phyloP scores from a whole-genome alignment of 805 yeast species.

The Ogataea parapolymorpha region DNA sequence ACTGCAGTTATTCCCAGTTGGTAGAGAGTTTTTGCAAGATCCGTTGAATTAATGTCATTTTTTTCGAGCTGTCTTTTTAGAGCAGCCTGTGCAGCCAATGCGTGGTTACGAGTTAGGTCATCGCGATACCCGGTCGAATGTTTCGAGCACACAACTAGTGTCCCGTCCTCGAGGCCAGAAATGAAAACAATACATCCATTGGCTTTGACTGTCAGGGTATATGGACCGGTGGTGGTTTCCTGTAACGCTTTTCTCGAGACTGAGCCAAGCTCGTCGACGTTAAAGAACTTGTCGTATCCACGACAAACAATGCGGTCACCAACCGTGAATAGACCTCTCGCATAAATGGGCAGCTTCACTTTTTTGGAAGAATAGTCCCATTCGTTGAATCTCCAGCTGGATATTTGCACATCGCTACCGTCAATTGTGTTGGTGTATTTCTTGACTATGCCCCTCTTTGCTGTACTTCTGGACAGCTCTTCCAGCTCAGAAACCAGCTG shows the following conservation, averaged over 20 bases:
- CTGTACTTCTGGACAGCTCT: conserved; percentile 5
- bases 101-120: conserved; percentile 58
- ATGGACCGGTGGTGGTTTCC: conserved; percentile 67
- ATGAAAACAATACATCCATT: conserved; percentile 91
- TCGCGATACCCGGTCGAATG: conserved; percentile 70
- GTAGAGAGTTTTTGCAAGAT: conserved; percentile 56
- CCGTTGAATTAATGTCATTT: conserved; percentile 37
- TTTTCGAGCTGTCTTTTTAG: conserved; percentile 50
- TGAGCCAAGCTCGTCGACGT: conserved; percentile 56
- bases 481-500: conserved; percentile 17
- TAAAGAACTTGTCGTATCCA: conserved; percentile 95
- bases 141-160: conserved; percentile 83
- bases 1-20: conserved; percentile 70
- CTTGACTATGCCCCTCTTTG: conserved; percentile 26
- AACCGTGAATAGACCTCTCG: conserved; percentile 77
- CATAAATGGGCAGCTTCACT: conserved; percentile 60
- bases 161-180: conserved; percentile 72
- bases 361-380: conserved; percentile 73
- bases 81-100: conserved; percentile 63
- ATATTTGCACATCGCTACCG: conserved; percentile 21
- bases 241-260: conserved; percentile 51
- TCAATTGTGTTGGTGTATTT: conserved; percentile 22
- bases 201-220: conserved; percentile 75
- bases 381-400: conserved; percentile 82
- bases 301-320: conserved; percentile 57